Conservation (phyloP, 306 rosid species). For the Acacia melanoxylon region DNA sequence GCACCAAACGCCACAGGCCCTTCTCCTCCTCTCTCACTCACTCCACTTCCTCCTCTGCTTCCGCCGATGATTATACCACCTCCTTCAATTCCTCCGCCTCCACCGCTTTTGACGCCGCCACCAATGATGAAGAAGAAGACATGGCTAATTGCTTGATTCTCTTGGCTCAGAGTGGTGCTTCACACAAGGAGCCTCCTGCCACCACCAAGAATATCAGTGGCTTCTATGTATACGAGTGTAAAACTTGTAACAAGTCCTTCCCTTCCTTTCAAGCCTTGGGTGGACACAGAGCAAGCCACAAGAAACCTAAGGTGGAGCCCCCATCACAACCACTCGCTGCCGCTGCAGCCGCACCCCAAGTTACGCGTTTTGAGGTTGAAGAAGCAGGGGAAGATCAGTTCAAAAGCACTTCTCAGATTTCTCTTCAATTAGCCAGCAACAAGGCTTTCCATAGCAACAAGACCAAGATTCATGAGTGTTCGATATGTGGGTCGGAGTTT, state of each 20-base stretch:
- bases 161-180: constrained; percentile 65
- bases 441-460: constrained; percentile 22
- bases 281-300: constrained; percentile 97
- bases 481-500: constrained; percentile 89
- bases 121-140: constrained; percentile 63
- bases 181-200: background rate
- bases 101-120: constrained; percentile 40
- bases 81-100: constrained; percentile 40
- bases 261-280: constrained; percentile 97
- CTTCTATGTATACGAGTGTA: constrained; percentile 74
- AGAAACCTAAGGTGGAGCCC: constrained; percentile 51
- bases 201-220: constrained; percentile 33
- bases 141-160: constrained; percentile 95
- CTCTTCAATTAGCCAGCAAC: constrained; percentile 31
- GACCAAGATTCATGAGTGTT: constrained; percentile 85
- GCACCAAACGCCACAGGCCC: constrained; percentile 64
- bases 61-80: constrained; percentile 26
- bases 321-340: background rate
- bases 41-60: constrained; percentile 57
- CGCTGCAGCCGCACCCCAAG: background rate
- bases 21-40: background rate
- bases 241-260: constrained; percentile 81
- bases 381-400: constrained; percentile 25
- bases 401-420: constrained; percentile 12
- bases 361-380: constrained; percentile 9